Conservation (phyloP, 1,284 basidiomycete genomes). For the Neonothopanus nambi region DNA sequence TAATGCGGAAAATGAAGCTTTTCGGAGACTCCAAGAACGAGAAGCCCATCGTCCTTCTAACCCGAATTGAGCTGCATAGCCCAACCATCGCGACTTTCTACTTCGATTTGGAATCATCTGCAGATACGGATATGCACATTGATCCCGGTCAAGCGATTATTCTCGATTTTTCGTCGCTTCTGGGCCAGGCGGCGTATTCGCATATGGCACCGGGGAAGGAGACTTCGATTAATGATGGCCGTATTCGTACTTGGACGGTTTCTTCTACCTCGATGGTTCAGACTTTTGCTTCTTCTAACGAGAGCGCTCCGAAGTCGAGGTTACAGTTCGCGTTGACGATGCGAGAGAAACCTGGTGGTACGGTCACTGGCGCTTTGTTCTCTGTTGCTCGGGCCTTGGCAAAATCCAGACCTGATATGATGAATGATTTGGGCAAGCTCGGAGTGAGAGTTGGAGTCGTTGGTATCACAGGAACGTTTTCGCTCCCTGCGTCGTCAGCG, state of each 20-base stretch:
- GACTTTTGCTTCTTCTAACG: slow-evolving; percentile 31
- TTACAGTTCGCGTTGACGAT: slow-evolving; percentile 46
- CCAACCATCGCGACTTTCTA: slow-evolving; percentile 54
- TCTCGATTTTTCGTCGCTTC: slow-evolving; percentile 51
- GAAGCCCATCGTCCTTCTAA: slow-evolving; percentile 35
- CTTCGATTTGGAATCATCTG: slow-evolving; percentile 37
- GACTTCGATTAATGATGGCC: slow-evolving; percentile 57
- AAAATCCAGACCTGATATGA: slow-evolving; percentile 36
- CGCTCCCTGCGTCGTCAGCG: slow-evolving; percentile 25
- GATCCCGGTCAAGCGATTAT: slow-evolving; percentile 55
- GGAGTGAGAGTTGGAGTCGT: slow-evolving; percentile 37
- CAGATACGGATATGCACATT: slow-evolving; percentile 32
- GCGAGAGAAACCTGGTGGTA: slow-evolving; percentile 51
- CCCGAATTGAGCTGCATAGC: slow-evolving; percentile 44
- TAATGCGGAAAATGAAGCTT: slow-evolving; percentile 16
- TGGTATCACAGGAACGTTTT: slow-evolving; percentile 42
- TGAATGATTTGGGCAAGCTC: slow-evolving; percentile 38
- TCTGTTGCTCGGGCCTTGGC: slow-evolving; percentile 41
- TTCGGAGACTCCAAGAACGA: slow-evolving; percentile 25
- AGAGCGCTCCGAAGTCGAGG: slow-evolving; percentile 21
- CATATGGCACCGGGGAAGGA: slow-evolving; percentile 53
- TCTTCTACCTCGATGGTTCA: neutral
- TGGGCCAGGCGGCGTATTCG: slow-evolving; percentile 46
- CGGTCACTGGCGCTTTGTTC: slow-evolving; percentile 54
- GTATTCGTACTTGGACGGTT: slow-evolving; percentile 67